Conservation (phyloP, 495 filamentous ascomycete species). For the Penicillium dipodomyicola region DNA sequence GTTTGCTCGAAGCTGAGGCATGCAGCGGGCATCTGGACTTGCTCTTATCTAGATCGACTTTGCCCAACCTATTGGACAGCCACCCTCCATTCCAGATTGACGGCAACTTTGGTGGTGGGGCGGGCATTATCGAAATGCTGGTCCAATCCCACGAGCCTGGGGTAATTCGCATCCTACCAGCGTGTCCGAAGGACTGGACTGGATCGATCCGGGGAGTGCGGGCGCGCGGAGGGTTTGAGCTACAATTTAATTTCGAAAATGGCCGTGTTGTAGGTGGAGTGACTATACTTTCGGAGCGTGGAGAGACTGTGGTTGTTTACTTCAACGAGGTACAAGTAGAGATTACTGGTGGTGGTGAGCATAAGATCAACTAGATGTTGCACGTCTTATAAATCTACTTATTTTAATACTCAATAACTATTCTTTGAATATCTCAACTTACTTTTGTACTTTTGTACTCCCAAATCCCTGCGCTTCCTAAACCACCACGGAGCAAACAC, state of each 20-base stretch:
- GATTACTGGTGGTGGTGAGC: slow-evolving; percentile 15
- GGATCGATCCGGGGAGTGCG: slow-evolving; percentile 38
- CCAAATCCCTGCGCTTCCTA: slow-evolving; percentile 5
- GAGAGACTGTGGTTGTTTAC: slow-evolving; percentile 15
- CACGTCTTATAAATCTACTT: neutral
- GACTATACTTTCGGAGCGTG: slow-evolving; percentile 18
- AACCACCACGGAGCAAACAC: slow-evolving; percentile 15
- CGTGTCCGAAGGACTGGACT: slow-evolving; percentile 40
- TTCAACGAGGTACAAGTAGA: slow-evolving; percentile 19
- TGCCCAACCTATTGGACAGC: slow-evolving; percentile 43
- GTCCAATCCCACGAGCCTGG: slow-evolving; percentile 49
- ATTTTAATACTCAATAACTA: neutral
- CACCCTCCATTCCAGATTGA: slow-evolving; percentile 52
- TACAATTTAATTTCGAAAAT: slow-evolving; percentile 38
- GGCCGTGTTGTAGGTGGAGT: slow-evolving; percentile 22
- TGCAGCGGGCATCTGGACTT: slow-evolving; percentile 37
- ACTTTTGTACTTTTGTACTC: neutral
- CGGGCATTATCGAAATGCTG: slow-evolving; percentile 51
- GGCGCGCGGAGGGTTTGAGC: slow-evolving; percentile 43
- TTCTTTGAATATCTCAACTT: neutral
- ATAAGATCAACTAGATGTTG: slow-evolving; percentile 1
- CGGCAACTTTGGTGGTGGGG: slow-evolving; percentile 51
- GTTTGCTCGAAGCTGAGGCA: slow-evolving; percentile 28
- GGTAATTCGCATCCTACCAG: slow-evolving; percentile 43
- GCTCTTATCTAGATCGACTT: slow-evolving; percentile 39